Percentiles rank a stretch among this genome's conserved stretches.
Conservation (phyloP, 345 rosid genomes). For the Nephelium lappaceum region DNA sequence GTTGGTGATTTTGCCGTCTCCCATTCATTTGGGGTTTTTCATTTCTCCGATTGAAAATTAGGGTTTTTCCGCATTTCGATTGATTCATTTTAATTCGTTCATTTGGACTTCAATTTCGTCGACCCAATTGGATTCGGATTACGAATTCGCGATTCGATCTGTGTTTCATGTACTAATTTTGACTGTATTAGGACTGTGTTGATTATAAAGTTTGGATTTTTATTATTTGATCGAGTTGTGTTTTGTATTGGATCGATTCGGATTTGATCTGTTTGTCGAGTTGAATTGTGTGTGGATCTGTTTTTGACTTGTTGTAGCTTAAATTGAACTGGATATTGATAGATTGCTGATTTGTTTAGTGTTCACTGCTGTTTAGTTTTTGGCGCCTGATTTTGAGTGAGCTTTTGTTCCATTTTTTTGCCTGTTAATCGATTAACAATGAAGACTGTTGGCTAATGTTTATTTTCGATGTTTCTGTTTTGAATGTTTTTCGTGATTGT, state of each 20-base stretch:
- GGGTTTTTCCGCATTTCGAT: background rate
- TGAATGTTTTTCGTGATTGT: background rate
- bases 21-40: background rate
- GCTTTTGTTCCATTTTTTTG: background rate
- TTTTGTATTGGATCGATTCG: conserved; percentile 12
- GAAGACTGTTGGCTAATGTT: background rate
- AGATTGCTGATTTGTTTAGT: background rate
- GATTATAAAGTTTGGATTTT: background rate
- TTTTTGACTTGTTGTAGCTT: background rate
- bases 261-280: conserved; percentile 22
- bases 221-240: conserved; percentile 14
- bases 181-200: background rate
- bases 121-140: conserved; percentile 16
- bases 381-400: background rate
- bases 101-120: conserved; percentile 20
- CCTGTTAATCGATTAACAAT: background rate
- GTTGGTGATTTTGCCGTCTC: conserved; percentile 21
- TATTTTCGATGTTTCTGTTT: no score
- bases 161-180: background rate
- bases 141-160: conserved; percentile 22
- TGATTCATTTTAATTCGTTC: background rate
- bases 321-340: background rate
- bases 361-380: background rate
- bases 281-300: background rate
- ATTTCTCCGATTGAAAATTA: background rate